Evolutionary conservation across 2,329 filamentous ascomycete species (phyloP), one percentile per base, ranked within the genome.

Genomic region (Cordyceps tenuipes): DNA sequence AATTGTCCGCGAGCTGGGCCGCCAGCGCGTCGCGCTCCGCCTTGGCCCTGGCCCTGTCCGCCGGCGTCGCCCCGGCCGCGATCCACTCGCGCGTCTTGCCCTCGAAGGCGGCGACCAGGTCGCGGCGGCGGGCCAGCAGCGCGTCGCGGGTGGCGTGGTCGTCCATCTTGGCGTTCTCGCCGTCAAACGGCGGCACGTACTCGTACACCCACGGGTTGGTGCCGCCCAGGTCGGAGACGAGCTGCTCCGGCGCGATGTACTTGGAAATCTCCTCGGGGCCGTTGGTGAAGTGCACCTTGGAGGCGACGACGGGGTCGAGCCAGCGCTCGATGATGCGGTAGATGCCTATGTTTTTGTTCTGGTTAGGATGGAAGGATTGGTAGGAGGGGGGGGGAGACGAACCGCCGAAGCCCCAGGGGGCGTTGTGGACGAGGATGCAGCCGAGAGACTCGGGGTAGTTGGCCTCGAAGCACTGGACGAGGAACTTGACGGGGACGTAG

Each of bases 391-490:
- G 21, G 8, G 12, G n/a, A 70, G 17, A 73, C 77, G 53, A 70
- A 85, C 88, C 86, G 76, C 93, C 90, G 77, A 96, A 96, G 53
- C 96, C 78, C 91, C 91, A 96, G 5, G 91, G 91, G 0, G 91
- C 86, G 72, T 94, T 94, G 78, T 96, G 91, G 41, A 96, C 89
- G 46, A 96, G 80, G 3, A 96, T 88, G 3, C 86, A 81, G 39
- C 91, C 91, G 1, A 96, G 79, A 51, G 85, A 91, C 72, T 96
- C 91, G 2, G 91, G 91, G 67, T 96, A 96, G 72, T 96, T 96
- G 61, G 91, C 91, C 76, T 96, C 91, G 71, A 96, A 96, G 73
- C 90, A 94, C 73, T 94, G 93, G 75, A 96, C 94, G 86, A 96
- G 94, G 75, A 96, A 96, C 69, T 94, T 96, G 59, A 96, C 88